phyloP scores from a whole-genome alignment of 2,329 filamentous ascomycete genomes.

The Pyrenochaeta sp. region DNA sequence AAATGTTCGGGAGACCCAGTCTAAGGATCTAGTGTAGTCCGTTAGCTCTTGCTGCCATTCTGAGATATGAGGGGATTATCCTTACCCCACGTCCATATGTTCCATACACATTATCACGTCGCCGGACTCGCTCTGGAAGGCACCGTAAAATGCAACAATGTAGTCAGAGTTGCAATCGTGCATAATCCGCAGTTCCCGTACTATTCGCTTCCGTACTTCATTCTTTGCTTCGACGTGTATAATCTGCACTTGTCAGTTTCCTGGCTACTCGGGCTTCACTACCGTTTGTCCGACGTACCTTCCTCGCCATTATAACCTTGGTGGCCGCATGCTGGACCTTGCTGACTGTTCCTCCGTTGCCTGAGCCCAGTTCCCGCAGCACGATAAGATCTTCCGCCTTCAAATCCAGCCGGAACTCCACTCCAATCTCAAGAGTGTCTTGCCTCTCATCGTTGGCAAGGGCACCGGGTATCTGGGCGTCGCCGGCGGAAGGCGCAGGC shows the following conservation, averaged over 20 bases:
- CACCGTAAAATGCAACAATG: constrained; percentile 97
- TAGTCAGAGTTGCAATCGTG: constrained; percentile 96
- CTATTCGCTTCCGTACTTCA: constrained; percentile 95
- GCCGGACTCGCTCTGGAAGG: constrained; percentile 94
- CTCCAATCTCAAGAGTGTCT: constrained; percentile 89
- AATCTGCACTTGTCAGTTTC: constrained; percentile 66
- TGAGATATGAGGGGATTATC: constrained; percentile 21
- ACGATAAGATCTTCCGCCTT: constrained; percentile 91
- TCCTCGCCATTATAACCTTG: constrained; percentile 96
- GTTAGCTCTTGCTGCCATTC: constrained; percentile 20
- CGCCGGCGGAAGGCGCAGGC: constrained; percentile 74
- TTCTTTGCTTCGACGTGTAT: constrained; percentile 99
- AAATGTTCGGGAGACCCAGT: constrained; percentile 92
- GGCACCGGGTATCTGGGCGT: constrained; percentile 68
- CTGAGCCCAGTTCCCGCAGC: constrained; percentile 91
- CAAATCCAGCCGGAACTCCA: constrained; percentile 94
- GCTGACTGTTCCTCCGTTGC: constrained; percentile 97
- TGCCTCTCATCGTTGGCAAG: constrained; percentile 67
- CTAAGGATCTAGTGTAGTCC: constrained; percentile 73
- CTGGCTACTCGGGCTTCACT: background rate
- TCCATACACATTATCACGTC: constrained; percentile 99
- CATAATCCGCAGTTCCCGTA: constrained; percentile 97
- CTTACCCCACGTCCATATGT: constrained; percentile 98
- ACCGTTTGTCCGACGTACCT: constrained; percentile 67
- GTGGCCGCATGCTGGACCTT: constrained; percentile 96